Percentiles rank a stretch among this genome's conserved stretches.
phyloP scores from a whole-genome alignment of 768 basidiomycete species.

The Lentinula lateritia region DNA sequence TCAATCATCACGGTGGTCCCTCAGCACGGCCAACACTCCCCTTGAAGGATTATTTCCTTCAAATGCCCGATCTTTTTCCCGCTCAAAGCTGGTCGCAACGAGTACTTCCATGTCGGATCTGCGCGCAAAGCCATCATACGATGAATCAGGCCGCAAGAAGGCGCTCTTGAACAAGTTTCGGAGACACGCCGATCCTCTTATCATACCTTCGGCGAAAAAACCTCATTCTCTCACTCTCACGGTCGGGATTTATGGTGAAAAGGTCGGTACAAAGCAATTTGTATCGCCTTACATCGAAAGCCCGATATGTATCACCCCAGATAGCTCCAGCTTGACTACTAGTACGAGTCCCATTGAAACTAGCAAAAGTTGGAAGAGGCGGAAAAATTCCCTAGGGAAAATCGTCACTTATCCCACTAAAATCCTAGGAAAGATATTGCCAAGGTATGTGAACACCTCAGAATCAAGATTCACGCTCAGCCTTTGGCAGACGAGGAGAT shows the following conservation, averaged over 20 bases:
- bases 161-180: background rate
- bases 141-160: background rate
- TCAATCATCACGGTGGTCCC: conserved; percentile 7
- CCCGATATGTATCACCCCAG: background rate
- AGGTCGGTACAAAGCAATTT: background rate
- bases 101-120: background rate
- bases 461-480: background rate
- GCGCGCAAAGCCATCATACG: background rate
- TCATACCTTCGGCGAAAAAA: background rate
- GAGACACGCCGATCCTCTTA: background rate
- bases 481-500: background rate
- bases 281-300: background rate
- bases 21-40: conserved; percentile 2
- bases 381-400: background rate
- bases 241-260: background rate
- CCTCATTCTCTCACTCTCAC: background rate
- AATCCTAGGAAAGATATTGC: background rate
- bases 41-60: background rate
- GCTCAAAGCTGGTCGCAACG: background rate
- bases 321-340: background rate
- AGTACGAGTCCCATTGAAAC: background rate
- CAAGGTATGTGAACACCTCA: background rate
- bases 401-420: background rate
- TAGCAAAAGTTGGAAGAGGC: background rate
- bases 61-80: background rate